phyloP scores from a whole-genome alignment of 2,329 filamentous ascomycete species.

The Trichoderma lentiforme region DNA sequence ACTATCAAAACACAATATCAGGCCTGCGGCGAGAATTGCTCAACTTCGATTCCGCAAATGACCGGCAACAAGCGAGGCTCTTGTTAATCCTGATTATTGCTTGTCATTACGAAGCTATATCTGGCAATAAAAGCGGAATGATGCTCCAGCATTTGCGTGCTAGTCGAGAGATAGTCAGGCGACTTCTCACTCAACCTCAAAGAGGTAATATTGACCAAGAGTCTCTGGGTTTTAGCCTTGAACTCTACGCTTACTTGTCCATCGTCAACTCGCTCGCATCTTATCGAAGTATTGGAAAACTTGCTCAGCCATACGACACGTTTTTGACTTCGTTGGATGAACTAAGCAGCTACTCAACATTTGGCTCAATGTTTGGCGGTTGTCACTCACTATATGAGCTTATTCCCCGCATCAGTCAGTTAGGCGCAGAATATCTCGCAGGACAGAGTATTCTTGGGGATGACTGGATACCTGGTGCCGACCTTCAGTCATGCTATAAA shows the following conservation, averaged over 20 bases:
- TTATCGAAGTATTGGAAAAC: neutral
- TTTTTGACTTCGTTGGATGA: neutral
- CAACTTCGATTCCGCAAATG: neutral
- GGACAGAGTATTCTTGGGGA: neutral
- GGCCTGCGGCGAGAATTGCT: neutral
- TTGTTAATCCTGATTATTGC: neutral
- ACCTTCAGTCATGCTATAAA: neutral
- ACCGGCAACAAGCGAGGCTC: neutral
- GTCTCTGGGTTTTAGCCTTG: neutral
- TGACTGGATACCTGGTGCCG: neutral
- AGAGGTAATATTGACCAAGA: neutral
- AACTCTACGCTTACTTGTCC: neutral
- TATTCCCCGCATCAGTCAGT: neutral
- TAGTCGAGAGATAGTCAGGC: neutral
- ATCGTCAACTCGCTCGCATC: neutral
- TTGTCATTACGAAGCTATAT: slow-evolving; percentile 4
- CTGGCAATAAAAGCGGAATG: neutral
- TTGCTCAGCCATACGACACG: neutral
- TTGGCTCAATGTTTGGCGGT: neutral
- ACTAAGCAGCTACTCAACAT: neutral
- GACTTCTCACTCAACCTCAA: neutral
- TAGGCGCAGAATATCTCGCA: neutral
- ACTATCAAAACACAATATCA: slow-evolving; percentile 8
- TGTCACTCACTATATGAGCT: neutral
- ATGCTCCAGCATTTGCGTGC: slow-evolving; percentile 1